Conservation (phyloP, 768 basidiomycete species). For the Boletus patriciae region DNA sequence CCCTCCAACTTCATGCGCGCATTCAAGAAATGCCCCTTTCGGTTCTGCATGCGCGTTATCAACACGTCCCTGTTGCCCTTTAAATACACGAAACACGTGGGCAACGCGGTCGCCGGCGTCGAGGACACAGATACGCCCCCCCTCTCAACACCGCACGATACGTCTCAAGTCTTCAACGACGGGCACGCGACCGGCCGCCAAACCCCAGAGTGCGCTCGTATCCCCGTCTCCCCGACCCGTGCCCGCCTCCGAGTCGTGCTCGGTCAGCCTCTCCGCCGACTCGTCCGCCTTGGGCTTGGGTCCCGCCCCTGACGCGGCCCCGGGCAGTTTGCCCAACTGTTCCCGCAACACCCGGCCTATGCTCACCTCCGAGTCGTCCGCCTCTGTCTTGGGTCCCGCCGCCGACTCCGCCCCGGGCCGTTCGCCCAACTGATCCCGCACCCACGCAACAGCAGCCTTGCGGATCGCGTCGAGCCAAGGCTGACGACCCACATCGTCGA, state of each 20-base stretch:
- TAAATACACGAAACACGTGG: conserved; percentile 82
- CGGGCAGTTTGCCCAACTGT: too few species aligned
- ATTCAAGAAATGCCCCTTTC: conserved; percentile 84
- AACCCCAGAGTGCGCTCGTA: not conserved
- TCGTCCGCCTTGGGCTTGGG: too few species aligned
- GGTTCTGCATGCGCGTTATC: conserved; percentile 58
- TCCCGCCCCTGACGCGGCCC: too few species aligned
- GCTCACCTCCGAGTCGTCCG: too few species aligned
- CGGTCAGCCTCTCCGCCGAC: too few species aligned
- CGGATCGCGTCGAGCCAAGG: conserved; percentile 85
- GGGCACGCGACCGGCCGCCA: conserved; percentile 65
- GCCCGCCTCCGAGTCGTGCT: too few species aligned
- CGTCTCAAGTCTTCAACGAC: conserved; percentile 69
- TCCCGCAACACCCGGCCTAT: too few species aligned
- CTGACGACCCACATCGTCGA: conserved; percentile 78
- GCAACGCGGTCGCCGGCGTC: conserved; percentile 27
- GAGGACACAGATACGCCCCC: not conserved
- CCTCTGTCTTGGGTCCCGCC: too few species aligned
- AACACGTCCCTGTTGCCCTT: conserved; percentile 57
- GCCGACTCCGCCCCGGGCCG: too few species aligned
- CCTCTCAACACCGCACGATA: conserved; percentile 84
- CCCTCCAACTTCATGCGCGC: conserved; percentile 76
- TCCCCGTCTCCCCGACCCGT: not conserved
- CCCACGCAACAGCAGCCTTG: conserved; percentile 46
- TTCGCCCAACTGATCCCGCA: conserved; percentile 5